Percentiles rank a stretch among this genome's conserved stretches.
Conservation (phyloP, 2,329 filamentous ascomycete genomes). For the Penicillium sumatraense region DNA sequence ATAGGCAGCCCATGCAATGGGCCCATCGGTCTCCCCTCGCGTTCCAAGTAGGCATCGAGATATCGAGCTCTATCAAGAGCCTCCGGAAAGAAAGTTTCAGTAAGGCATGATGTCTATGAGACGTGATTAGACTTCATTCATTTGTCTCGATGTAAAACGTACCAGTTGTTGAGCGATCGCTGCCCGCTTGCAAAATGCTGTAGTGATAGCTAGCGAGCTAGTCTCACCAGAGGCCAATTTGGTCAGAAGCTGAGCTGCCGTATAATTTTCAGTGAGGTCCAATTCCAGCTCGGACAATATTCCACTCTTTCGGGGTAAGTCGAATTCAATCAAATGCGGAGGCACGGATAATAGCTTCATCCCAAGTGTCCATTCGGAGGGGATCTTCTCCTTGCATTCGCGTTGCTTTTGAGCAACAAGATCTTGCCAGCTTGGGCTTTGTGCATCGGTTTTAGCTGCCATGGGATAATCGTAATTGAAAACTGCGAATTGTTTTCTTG, state of each 20-base stretch:
- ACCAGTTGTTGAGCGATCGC: slow-evolving; percentile 44
- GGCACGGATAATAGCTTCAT: slow-evolving; percentile 10
- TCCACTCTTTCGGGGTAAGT: slow-evolving; percentile 39
- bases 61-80: slow-evolving; percentile 42
- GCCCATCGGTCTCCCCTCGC: slow-evolving; percentile 35
- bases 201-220: slow-evolving; percentile 28
- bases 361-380: slow-evolving; percentile 37
- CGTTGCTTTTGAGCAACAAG: slow-evolving; percentile 32
- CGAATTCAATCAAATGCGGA: slow-evolving; percentile 25
- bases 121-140: background rate
- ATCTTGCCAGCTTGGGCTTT: slow-evolving; percentile 22
- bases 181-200: slow-evolving; percentile 46
- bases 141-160: background rate
- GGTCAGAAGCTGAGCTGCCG: slow-evolving; percentile 22
- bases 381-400: slow-evolving; percentile 37
- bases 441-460: slow-evolving; percentile 2
- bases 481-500: background rate
- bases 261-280: slow-evolving; percentile 48
- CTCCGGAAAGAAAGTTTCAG: slow-evolving; percentile 42
- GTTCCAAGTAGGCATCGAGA: slow-evolving; percentile 40
- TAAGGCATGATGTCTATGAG: slow-evolving; percentile 38
- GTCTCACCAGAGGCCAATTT: slow-evolving; percentile 24
- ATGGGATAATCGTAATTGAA: background rate
- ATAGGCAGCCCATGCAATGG: slow-evolving; percentile 48
- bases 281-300: slow-evolving; percentile 53